Evolutionary conservation across 257 asterid species (phyloP), one percentile per base, ranked within the genome.

Genomic region (Solanum chilense): DNA sequence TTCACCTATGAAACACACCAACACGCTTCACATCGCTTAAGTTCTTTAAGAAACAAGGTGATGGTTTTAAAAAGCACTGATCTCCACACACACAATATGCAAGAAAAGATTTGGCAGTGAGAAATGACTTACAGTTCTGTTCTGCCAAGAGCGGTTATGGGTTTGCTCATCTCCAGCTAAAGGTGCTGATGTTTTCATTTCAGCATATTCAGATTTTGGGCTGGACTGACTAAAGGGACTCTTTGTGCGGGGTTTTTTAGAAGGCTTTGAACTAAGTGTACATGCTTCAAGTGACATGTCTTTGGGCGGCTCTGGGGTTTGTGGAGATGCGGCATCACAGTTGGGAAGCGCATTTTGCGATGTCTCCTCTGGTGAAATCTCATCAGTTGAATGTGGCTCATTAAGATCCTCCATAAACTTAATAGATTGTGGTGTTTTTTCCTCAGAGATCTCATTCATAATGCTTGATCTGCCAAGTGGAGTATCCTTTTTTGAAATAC

Each of bases 61-160:
- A 73, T 73, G 80, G 49, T 42, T 73, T 73, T 37, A 20, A 73
- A 73, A 5, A 74, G 9, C 52, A 37, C 82, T 37, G 52, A 74
- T 69, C 44, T 70, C 41, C 64, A 9, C 37, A 52, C 10, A 31
- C 9, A 25, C 18, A 7, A 29, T 25, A 47, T 29, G 68, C 45
- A 37, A 66, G 12, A 18, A 87, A 86, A 15, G 12, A 49, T 21
- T 42, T 85, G 64, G 45, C 52, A 85, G 87, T 10, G 85, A 88
- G 68, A 84, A 86, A 85, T 25, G 71, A 90, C 97, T 93, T 89
- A 95, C 98, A 90, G 88, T 71, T 88, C 88, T 90, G 87, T 90
- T 92, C 77, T 90, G 92, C 92, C 89, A 77, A 69, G 93, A 86
- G 89, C 87, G 87, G 83, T 85, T 86, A 56, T 83, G 70, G 27